Evolutionary conservation across 192 early-diverging fungal genomes (phyloP), one percentile per base, ranked within the genome.

Genomic region (Entomortierella lignicola): DNA sequence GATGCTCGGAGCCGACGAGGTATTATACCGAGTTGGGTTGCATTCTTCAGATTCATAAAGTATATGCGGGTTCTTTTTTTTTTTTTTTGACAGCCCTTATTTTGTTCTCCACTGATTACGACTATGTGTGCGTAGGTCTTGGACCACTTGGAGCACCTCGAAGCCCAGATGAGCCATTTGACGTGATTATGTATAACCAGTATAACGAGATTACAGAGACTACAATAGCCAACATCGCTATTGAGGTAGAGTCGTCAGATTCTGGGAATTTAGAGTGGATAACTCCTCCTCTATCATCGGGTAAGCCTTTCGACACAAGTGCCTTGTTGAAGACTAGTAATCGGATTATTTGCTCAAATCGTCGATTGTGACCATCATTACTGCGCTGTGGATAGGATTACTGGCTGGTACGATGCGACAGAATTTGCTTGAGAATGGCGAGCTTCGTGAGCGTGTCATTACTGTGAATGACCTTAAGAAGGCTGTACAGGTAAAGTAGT

Each of bases 181-280:
- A 89, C 55, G 88, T 88, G 32, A 57, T 88, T 21, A 29, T 89
- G 31, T 88, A 79, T 42, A 89, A 89, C 57, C 62, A 84, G 43
- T 43, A 72, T 2, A 27, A 61, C n/a, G 66, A 89, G 58, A 67
- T 89, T 4, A 89, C 85, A 32, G 88, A 89, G 42, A 74, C 83
- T 12, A 79, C 85, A 29, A 87, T 89, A 55, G 81, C 86, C 25
- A 89, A 89, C 44, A 82, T 89, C 44, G 88, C 88, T 4, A 44
- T 89, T 8, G 69, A 83, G 31, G 42, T 59, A 17, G 54, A 52
- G 54, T 81, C 58, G 26, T 60, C 34, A 27, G 67, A 65, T 29
- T 52, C 59, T 11, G 60, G 66, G 23, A 37, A 70, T 32, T 25
- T 67, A 8, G 37, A 67, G 15, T 89, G 88, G 88, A 81, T 82